Evolutionary conservation across 495 filamentous ascomycete species (phyloP).

Genomic region (Hyaloscypha variabilis): DNA sequence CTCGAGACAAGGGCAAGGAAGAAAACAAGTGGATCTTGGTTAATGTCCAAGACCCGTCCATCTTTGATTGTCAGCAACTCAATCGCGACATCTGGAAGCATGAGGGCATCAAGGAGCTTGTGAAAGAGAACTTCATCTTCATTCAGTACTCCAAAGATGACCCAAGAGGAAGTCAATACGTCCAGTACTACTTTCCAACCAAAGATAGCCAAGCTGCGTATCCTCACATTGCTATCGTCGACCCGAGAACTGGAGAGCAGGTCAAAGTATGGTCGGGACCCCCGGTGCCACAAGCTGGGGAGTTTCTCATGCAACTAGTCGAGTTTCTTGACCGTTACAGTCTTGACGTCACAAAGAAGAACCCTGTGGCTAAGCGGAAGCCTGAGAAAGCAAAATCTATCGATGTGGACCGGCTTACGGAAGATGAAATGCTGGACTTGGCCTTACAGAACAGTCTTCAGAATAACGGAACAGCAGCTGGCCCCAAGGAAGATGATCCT

Average conservation of each 20-base stretch:
- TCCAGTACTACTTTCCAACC: slow-evolving; percentile 85
- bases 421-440: slow-evolving; percentile 95
- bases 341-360: slow-evolving; percentile 81
- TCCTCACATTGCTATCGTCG: slow-evolving; percentile 93
- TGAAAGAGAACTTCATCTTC: slow-evolving; percentile 93
- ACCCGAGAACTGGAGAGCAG: slow-evolving; percentile 94
- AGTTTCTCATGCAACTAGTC: slow-evolving; percentile 88
- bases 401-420: slow-evolving; percentile 85
- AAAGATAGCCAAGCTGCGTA: slow-evolving; percentile 69
- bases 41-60: slow-evolving; percentile 88
- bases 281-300: slow-evolving; percentile 72
- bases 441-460: slow-evolving; percentile 82
- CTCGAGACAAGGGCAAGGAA: slow-evolving; percentile 81
- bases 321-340: slow-evolving; percentile 97
- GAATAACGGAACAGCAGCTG: slow-evolving; percentile 40
- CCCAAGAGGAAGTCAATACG: slow-evolving; percentile 71
- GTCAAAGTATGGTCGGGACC: slow-evolving; percentile 93
- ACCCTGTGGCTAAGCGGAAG: slow-evolving; percentile 85
- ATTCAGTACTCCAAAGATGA: slow-evolving; percentile 89
- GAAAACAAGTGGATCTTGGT: slow-evolving; percentile 91
- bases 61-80: slow-evolving; percentile 90
- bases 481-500: slow-evolving; percentile 63
- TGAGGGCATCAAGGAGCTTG: slow-evolving; percentile 69
- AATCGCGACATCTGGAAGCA: slow-evolving; percentile 98
- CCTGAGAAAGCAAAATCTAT: slow-evolving; percentile 66